Evolutionary conservation across 768 basidiomycete species (phyloP).

Genomic region (Fibroporia radiculosa): DNA sequence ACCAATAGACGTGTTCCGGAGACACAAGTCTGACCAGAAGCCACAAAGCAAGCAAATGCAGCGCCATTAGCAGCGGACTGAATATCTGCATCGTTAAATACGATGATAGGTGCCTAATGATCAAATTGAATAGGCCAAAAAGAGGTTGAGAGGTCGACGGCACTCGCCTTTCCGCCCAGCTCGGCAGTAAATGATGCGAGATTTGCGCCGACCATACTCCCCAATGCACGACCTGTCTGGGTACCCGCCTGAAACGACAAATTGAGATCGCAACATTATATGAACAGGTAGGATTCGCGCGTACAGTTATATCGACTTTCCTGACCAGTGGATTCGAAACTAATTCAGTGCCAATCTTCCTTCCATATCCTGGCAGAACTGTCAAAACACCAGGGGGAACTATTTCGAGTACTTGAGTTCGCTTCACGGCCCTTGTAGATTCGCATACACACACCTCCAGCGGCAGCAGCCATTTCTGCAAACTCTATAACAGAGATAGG

Average conservation of each 20-base stretch:
- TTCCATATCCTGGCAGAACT: constrained; percentile 67
- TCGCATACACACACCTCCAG: constrained; percentile 42
- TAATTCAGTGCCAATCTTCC: constrained; percentile 54
- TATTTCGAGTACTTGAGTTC: constrained; percentile 26
- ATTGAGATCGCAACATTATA: not conserved
- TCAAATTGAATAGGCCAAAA: not conserved
- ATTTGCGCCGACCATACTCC: constrained; percentile 67
- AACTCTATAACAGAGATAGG: constrained; percentile 79
- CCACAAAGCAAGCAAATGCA: constrained; percentile 78
- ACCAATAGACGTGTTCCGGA: constrained; percentile 81
- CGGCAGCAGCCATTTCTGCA: constrained; percentile 50
- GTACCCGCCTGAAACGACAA: constrained; percentile 56
- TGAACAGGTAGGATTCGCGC: constrained; percentile 8
- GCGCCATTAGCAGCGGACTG: constrained; percentile 72
- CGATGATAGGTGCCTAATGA: constrained; percentile 64
- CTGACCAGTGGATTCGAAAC: constrained; percentile 58
- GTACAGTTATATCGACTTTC: constrained; percentile 81
- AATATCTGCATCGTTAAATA: constrained; percentile 75
- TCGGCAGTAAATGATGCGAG: constrained; percentile 75
- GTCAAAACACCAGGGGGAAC: constrained; percentile 74
- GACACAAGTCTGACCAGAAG: constrained; percentile 88
- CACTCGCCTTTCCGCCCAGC: constrained; percentile 72
- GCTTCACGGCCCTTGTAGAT: not conserved
- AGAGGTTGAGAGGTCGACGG: not conserved
- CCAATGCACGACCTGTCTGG: constrained; percentile 65